These are phyloP conservation scores for Scedosporium apiospermum DNA, from an alignment of 2,329 filamentous ascomycete species.

Conservation along the genomic window DNA sequence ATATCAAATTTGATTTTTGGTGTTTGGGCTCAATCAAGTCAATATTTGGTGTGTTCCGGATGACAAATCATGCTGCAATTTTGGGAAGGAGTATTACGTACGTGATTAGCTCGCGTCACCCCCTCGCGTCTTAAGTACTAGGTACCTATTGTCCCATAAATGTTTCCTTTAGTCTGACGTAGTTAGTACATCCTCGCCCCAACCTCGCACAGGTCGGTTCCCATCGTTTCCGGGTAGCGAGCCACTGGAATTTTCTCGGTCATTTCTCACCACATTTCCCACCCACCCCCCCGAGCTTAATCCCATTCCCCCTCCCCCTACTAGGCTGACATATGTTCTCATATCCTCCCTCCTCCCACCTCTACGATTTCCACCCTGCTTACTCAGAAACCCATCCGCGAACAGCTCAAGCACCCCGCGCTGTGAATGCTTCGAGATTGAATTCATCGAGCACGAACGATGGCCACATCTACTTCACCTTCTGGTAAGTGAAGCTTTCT, in stretches of 20 bases:
- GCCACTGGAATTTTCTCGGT: constrained; percentile 1
- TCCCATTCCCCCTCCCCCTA: neutral
- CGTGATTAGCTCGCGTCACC: neutral
- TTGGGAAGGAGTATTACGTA: neutral
- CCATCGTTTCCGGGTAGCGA: neutral
- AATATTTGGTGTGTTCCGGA: neutral
- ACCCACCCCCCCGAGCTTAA: neutral
- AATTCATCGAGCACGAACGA: constrained; percentile 6
- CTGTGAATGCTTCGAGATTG: constrained; percentile 3
- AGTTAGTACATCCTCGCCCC: neutral
- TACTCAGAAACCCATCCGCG: constrained; percentile 7
- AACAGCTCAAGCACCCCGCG: constrained; percentile 7
- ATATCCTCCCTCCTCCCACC: constrained; percentile 6
- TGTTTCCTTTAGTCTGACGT: neutral
- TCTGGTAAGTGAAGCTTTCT: constrained; percentile 4
- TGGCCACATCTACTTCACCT: constrained; percentile 3
- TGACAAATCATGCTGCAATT: neutral
- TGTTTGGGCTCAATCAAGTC: too few species aligned
- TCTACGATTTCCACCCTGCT: constrained; percentile 5
- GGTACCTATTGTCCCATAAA: neutral
- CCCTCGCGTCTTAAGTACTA: neutral
- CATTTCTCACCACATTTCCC: neutral
- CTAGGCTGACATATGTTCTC: constrained; percentile 6
- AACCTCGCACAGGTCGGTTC: neutral
- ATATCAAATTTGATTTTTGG: too few species aligned